Percentiles rank a stretch among this genome's conserved stretches.
phyloP scores from a whole-genome alignment of 1,284 basidiomycete genomes.

The Phylloboletellus chloephorus region DNA sequence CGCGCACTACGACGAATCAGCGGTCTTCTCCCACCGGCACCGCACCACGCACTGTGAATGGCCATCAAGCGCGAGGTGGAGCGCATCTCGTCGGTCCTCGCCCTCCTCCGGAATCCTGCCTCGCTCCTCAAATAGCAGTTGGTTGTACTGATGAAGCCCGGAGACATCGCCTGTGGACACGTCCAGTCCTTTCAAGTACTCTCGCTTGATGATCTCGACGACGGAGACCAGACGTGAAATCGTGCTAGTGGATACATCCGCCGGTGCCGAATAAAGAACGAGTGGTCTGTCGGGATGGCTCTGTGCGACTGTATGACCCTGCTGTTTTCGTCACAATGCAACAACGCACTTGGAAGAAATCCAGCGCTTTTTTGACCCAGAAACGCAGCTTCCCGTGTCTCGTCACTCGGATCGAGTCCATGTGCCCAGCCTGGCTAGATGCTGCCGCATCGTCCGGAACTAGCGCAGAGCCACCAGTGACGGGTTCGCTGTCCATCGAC shows the following conservation, averaged over 20 bases:
- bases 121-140: conserved; percentile 57
- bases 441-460: not conserved
- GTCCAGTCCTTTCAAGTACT: conserved; percentile 55
- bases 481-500: conserved; percentile 19
- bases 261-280: conserved; percentile 64
- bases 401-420: conserved; percentile 51
- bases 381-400: conserved; percentile 56
- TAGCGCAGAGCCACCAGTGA: conserved; percentile 6
- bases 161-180: conserved; percentile 37
- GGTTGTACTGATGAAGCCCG: conserved; percentile 79
- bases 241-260: conserved; percentile 37
- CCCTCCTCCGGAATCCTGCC: conserved; percentile 27
- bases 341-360: conserved; percentile 52
- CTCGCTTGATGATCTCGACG: conserved; percentile 80
- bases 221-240: conserved; percentile 70
- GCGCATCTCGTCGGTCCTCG: conserved; percentile 34
- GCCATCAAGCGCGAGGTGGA: conserved; percentile 37
- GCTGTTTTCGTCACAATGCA: conserved; percentile 1
- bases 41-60: conserved; percentile 54
- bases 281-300: conserved; percentile 51
- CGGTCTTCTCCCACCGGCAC: not conserved
- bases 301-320: conserved; percentile 35
- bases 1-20: conserved; percentile 43
- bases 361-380: conserved; percentile 59
- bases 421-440: not conserved